Conservation (phyloP, 768 basidiomycete species). For the Fomitopsis pulvina region DNA sequence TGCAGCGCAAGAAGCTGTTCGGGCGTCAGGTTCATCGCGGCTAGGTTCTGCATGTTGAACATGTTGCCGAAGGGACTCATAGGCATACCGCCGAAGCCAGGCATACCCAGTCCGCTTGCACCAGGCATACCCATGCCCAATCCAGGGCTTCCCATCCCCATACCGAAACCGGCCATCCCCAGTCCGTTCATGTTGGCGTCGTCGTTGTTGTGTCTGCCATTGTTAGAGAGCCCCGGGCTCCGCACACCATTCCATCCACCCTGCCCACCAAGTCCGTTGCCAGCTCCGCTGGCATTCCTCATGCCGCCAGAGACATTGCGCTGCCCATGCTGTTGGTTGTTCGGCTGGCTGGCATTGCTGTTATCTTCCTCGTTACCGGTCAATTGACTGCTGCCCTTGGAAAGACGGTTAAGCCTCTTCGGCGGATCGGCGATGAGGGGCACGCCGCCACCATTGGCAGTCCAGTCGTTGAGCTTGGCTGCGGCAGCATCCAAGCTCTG, state of each 20-base stretch:
- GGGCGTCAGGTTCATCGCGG: conserved; percentile 75
- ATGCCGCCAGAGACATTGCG: conserved; percentile 29
- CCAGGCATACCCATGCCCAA: conserved; percentile 46
- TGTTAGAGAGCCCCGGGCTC: conserved; percentile 58
- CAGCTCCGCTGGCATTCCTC: conserved; percentile 43
- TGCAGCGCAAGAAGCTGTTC: conserved; percentile 85
- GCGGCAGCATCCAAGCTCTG: conserved; percentile 56
- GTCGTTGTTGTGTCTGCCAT: conserved; percentile 39
- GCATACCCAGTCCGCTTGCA: too few relatives aligned
- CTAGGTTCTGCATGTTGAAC: conserved; percentile 47
- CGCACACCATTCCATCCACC: conserved; percentile 48
- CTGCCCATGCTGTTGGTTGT: conserved; percentile 27
- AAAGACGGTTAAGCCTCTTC: conserved; percentile 69
- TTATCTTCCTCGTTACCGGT: conserved; percentile 30
- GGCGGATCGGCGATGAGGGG: conserved; percentile 88
- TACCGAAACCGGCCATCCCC: conserved; percentile 44
- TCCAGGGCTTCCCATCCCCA: conserved; percentile 46
- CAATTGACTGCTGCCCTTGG: conserved; percentile 31
- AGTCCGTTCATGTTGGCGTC: conserved; percentile 41
- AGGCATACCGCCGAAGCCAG: conserved; percentile 37
- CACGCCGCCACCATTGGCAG: conserved; percentile 44
- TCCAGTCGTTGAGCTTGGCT: conserved; percentile 63
- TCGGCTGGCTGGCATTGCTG: conserved; percentile 40
- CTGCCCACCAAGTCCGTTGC: conserved; percentile 28
- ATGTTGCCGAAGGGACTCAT: conserved; percentile 58